Evolutionary conservation across 78 protist genomes (phyloP), one percentile per base, ranked within the genome.

Genomic region (Monocercomonoides exilis): DNA sequence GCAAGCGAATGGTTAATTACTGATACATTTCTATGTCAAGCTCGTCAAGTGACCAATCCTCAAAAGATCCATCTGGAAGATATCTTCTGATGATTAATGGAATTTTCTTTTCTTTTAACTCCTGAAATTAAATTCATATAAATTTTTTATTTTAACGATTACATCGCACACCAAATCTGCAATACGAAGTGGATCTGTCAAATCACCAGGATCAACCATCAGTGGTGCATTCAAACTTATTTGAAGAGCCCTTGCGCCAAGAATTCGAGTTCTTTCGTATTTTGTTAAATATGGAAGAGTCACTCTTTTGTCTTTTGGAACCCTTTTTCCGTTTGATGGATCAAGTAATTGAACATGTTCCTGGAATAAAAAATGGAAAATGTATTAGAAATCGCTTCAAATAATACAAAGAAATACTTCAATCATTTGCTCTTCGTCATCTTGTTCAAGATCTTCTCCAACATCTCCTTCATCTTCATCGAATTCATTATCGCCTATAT

Each of bases 241-340:
- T 46, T 88, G 90, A 5, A 81, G 90, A 41, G 90, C 90, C 38
- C 90, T 70, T 45, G 90, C 87, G 1, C 90, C 90, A 3, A 88
- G 86, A 38, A 88, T 21, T n/a, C 90, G 46, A 33, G 90, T 63
- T 1, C 81, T 35, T 34, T 88, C 90, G 77, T 88, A 88, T 43
- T 88, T 88, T 81, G 90, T 88, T 4, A 88, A 80, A 21, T 80
- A 45, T 21, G 86, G 84, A 80, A 80, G 41, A 1, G 90, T 87
- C 0, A 1, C n/a, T 29, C 89, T 1, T 38, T 87, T 34, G 3
- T 84, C 11, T 33, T 79, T 79, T 21, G 82, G 82, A 79, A 79
- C 21, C 21, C 6, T 32, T 21, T 79, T 79, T 4, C 42, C 82
- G n/a, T 33, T 29, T 54, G 21, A 54, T 54, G 70, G 70, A 54